Conservation (phyloP, 805 yeast genomes). For the Saturnispora dispora region DNA sequence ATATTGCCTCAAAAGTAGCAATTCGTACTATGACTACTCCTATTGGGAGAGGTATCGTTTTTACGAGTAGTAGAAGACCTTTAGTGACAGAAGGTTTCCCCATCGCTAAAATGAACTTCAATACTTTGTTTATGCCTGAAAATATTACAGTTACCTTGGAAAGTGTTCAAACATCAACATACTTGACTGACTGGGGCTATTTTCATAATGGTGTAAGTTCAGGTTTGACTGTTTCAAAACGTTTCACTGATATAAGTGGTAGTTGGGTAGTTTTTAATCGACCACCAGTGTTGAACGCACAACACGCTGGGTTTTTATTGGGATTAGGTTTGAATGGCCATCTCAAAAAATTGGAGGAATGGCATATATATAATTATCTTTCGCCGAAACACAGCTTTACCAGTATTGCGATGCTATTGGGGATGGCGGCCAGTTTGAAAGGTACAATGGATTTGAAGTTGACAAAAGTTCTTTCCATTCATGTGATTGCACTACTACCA, state of each 20-base stretch:
- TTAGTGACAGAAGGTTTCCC: constrained; percentile 78
- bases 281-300: constrained; percentile 61
- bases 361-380: constrained; percentile 90
- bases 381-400: constrained; percentile 83
- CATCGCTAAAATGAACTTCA: constrained; percentile 65
- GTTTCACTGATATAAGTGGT: constrained; percentile 65
- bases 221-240: constrained; percentile 63
- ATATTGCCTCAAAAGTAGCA: constrained; percentile 51
- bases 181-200: constrained; percentile 64
- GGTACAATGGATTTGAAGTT: constrained; percentile 81
- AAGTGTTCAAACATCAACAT: constrained; percentile 41
- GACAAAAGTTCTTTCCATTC: constrained; percentile 87
- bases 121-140: constrained; percentile 54
- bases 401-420: constrained; percentile 78
- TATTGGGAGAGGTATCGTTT: constrained; percentile 68
- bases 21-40: constrained; percentile 69
- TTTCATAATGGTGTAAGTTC: constrained; percentile 90
- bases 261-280: constrained; percentile 88
- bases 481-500: constrained; percentile 85
- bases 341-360: constrained; percentile 72
- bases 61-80: constrained; percentile 61
- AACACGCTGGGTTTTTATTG: constrained; percentile 90
- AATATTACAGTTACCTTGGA: constrained; percentile 53
- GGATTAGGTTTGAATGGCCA: constrained; percentile 93
- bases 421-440: constrained; percentile 82